phyloP scores from a whole-genome alignment of 768 basidiomycete genomes.

The Pleurotus tuoliensis region DNA sequence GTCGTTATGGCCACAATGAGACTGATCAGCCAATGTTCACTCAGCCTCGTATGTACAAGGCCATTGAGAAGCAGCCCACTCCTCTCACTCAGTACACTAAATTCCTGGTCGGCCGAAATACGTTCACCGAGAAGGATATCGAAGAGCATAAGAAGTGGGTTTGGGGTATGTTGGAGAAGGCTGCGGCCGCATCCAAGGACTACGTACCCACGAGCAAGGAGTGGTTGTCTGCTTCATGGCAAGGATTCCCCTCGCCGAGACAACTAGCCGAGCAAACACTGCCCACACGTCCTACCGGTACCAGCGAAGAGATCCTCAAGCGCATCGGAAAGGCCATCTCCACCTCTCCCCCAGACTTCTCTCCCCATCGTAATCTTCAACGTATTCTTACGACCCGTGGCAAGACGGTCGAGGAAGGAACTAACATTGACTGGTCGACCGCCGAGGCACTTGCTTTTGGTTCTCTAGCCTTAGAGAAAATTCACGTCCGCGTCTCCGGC shows the following conservation, averaged over 20 bases:
- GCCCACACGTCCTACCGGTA: conserved; percentile 86
- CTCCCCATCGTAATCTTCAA: conserved; percentile 87
- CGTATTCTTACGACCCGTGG: conserved; percentile 87
- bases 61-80: conserved; percentile 91
- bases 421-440: conserved; percentile 95
- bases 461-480: conserved; percentile 86
- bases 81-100: conserved; percentile 90
- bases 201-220: conserved; percentile 94
- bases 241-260: conserved; percentile 96
- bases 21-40: conserved; percentile 99
- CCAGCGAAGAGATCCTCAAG: conserved; percentile 70
- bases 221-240: conserved; percentile 98
- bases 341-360: conserved; percentile 80
- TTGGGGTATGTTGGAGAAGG: conserved; percentile 98
- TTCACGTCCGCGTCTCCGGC: conserved; percentile 92
- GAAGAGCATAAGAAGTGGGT: conserved; percentile 99
- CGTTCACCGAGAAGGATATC: conserved; percentile 94
- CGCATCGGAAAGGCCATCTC: conserved; percentile 87
- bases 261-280: conserved; percentile 90
- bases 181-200: conserved; percentile 89
- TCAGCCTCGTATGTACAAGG: conserved; percentile 97
- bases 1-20: conserved; percentile 99
- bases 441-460: conserved; percentile 98
- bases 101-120: conserved; percentile 83
- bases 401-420: conserved; percentile 87